These are phyloP conservation scores for Beauveria rudraprayagi DNA, from an alignment of 2,329 filamentous ascomycete genomes.

Conservation along the genomic window DNA sequence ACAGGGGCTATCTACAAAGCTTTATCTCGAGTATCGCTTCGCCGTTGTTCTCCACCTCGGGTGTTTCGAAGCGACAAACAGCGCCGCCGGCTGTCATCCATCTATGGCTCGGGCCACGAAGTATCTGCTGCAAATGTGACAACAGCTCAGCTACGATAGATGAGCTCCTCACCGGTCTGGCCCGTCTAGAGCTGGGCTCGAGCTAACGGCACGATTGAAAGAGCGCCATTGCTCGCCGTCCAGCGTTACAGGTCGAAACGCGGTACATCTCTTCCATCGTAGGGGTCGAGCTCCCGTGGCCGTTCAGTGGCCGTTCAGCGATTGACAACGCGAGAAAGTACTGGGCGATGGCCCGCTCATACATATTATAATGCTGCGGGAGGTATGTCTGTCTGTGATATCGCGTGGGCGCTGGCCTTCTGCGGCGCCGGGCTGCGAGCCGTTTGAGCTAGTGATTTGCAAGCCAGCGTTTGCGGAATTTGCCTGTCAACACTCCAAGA, in stretches of 20 bases:
- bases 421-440: slow-evolving; percentile 22
- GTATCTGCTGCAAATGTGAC: slow-evolving; percentile 77
- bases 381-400: slow-evolving; percentile 50
- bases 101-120: slow-evolving; percentile 28
- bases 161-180: slow-evolving; percentile 57
- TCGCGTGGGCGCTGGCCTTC: slow-evolving; percentile 48
- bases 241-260: slow-evolving; percentile 42
- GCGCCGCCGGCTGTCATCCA: too few relatives aligned
- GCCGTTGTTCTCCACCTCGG: background rate
- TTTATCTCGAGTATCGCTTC: background rate
- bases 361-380: slow-evolving; percentile 82
- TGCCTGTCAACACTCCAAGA: slow-evolving; percentile 76
- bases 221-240: slow-evolving; percentile 27
- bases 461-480: slow-evolving; percentile 86
- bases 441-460: slow-evolving; percentile 62
- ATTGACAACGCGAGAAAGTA: slow-evolving; percentile 57
- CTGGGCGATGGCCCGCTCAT: slow-evolving; percentile 71
- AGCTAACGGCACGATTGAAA: slow-evolving; percentile 16
- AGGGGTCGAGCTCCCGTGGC: slow-evolving; percentile 59
- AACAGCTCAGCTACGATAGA: slow-evolving; percentile 56
- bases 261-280: slow-evolving; percentile 64
- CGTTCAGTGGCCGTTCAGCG: slow-evolving; percentile 61
- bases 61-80: background rate
- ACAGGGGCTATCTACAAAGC: background rate
- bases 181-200: slow-evolving; percentile 57